phyloP scores from a whole-genome alignment of 108 stramenopile genomes.

The Stephanodiscus minutulus region DNA sequence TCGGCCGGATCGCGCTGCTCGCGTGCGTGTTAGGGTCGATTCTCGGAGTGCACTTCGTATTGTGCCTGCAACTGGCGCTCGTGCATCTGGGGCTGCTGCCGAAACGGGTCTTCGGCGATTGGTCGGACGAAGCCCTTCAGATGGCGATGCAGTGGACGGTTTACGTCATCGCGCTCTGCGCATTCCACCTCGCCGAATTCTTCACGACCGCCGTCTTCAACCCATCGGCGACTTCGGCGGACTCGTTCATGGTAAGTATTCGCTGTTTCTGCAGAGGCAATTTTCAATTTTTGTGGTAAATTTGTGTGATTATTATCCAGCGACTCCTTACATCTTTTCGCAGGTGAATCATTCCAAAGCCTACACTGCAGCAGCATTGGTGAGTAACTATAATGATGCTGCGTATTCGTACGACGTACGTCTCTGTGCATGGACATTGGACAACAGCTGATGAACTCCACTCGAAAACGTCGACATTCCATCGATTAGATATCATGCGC shows the following conservation, averaged over 20 bases:
- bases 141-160: slow-evolving; percentile 70
- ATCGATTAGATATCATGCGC: slow-evolving; percentile 58
- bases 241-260: slow-evolving; percentile 73
- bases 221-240: slow-evolving; percentile 60
- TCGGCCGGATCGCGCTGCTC: slow-evolving; percentile 56
- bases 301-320: background rate
- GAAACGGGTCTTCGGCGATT: slow-evolving; percentile 11
- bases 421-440: background rate
- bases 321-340: background rate
- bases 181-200: slow-evolving; percentile 89
- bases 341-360: slow-evolving; percentile 86
- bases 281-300: background rate
- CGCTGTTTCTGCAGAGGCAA: background rate
- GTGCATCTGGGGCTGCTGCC: slow-evolving; percentile 11
- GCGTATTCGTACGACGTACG: background rate
- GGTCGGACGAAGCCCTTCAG: slow-evolving; percentile 22
- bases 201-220: slow-evolving; percentile 80
- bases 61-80: slow-evolving; percentile 24
- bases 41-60: slow-evolving; percentile 49
- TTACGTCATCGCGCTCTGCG: slow-evolving; percentile 65
- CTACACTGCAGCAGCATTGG: slow-evolving; percentile 89
- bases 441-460: slow-evolving; percentile 4
- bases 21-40: slow-evolving; percentile 51
- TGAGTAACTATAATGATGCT: slow-evolving; percentile 24
- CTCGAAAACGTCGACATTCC: background rate